Evolutionary conservation across 371 early-diverging fungal genomes (phyloP), one percentile per base, ranked within the genome.

Genomic region (Mucor sp.): DNA sequence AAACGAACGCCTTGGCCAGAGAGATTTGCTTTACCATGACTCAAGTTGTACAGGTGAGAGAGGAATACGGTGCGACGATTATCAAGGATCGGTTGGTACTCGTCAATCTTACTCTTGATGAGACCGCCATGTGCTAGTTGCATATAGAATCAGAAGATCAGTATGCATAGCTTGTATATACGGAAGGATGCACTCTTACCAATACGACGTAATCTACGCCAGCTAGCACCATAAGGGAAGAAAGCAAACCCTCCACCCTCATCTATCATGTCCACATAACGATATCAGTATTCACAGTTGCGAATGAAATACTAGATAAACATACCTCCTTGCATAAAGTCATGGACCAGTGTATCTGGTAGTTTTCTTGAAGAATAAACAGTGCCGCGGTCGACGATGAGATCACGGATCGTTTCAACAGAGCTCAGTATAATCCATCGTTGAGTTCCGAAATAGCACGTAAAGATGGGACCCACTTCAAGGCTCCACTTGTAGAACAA

Each of bases 181-280:
- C 7, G 0, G 17, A 44, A 43, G 5, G 19, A 19, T 6, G 19
- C 27, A 43, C 62, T 37, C 62, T 74, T 68, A 81, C 84, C 81
- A 28, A 84, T 69, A 25, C 79, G 73, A 15, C 84, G 72, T 23
- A 84, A 58, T 15, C 68, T 30, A 27, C 82, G 67, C 84, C 84
- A 84, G 21, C 70, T 63, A 21, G 63, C 62, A 21, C 78, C 79
- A 65, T 84, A 81, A n/a, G 79, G 73, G 67, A 72, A 77, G 55
- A 81, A 81, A 0, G 84, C 82, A 71, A 84, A 81, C 1, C 75
- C 78, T 17, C 82, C 82, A 48, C 84, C 84, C 33, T 75, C 74
- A 25, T 78, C 78, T 77, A 73, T 37, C 23, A 6, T 43, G 7
- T 19, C 6, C 4, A 28, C 6, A 32, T 2, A 53, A 3, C 17